These are phyloP conservation scores for Moricandia arvensis DNA, from an alignment of 345 rosid genomes.

Conservation along the genomic window DNA sequence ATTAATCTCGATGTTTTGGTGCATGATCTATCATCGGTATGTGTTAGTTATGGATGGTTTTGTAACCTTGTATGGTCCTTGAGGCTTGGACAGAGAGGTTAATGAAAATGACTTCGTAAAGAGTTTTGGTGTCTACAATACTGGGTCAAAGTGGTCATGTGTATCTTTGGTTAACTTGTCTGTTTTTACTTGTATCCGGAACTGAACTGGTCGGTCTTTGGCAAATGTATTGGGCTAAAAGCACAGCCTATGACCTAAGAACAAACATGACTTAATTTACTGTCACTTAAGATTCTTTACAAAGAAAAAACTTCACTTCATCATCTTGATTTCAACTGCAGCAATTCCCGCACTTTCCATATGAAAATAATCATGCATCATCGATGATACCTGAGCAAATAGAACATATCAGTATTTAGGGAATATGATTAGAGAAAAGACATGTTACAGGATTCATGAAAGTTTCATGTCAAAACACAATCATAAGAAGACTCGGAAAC, in stretches of 20 bases:
- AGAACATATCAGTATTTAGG: conserved; percentile 8
- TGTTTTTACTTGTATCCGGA: background rate
- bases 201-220: background rate
- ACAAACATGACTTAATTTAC: conserved; percentile 5
- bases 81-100: conserved; percentile 6
- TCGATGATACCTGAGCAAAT: conserved; percentile 23
- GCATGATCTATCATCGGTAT: conserved; percentile 1
- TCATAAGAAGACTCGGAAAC: background rate
- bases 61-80: background rate
- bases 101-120: background rate
- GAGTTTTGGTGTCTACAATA: background rate
- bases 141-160: too few relatives aligned
- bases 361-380: conserved; percentile 25
- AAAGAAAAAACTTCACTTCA: background rate
- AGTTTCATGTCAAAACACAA: conserved; percentile 4
- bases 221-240: background rate
- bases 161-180: background rate
- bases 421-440: background rate
- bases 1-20: conserved; percentile 3
- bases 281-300: conserved; percentile 7
- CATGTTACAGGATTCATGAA: background rate
- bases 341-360: background rate
- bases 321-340: conserved; percentile 6
- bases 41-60: conserved; percentile 2
- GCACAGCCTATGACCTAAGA: background rate